Evolutionary conservation across 805 yeast genomes (phyloP).

Genomic region (Tetrapisispora iriomotensis): DNA sequence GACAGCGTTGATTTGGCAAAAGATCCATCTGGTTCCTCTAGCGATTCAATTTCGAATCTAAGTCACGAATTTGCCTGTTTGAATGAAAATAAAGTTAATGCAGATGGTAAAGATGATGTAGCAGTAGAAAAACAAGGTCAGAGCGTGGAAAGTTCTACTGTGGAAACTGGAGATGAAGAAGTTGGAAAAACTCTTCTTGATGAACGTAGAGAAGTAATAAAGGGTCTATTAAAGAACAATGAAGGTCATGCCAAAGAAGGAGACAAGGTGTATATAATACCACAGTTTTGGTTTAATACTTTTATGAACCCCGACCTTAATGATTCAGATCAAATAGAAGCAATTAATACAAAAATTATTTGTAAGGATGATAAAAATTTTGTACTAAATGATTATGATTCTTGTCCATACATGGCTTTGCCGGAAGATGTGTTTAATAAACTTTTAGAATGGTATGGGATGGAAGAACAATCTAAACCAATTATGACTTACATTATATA

Average conservation of each 20-base stretch:
- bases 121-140: not conserved
- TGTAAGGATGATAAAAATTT: constrained; percentile 39
- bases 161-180: not conserved
- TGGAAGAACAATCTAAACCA: constrained; percentile 31
- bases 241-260: constrained; percentile 33
- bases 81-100: not conserved
- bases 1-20: not conserved
- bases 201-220: constrained; percentile 16
- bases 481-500: constrained; percentile 30
- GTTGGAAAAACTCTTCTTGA: not conserved
- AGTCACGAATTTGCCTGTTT: constrained; percentile 1
- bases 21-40: not conserved
- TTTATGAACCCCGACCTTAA: constrained; percentile 30
- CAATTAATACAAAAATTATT: constrained; percentile 37
- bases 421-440: constrained; percentile 37
- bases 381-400: constrained; percentile 23
- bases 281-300: constrained; percentile 35
- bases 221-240: constrained; percentile 8
- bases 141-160: not conserved
- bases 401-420: constrained; percentile 29
- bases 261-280: constrained; percentile 39
- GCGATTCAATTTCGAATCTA: not conserved
- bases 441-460: constrained; percentile 47
- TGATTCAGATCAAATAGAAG: constrained; percentile 33
- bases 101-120: not conserved